Conservation (phyloP, 2,329 filamentous ascomycete genomes). For the Aspergillus chevalieri region DNA sequence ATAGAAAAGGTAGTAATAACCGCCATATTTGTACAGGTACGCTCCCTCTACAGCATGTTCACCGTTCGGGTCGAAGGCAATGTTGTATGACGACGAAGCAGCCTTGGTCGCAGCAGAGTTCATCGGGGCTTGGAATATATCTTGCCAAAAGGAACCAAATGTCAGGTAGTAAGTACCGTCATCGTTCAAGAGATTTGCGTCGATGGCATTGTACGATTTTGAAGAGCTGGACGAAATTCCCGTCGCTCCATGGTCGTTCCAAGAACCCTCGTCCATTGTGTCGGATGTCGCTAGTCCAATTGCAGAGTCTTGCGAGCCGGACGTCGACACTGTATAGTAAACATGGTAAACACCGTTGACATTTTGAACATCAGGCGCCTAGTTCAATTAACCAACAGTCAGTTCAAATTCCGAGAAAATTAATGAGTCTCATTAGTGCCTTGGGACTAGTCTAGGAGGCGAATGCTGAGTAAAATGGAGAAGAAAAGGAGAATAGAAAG, state of each 20-base stretch:
- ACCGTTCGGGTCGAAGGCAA: constrained; percentile 50
- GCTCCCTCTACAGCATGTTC: constrained; percentile 53
- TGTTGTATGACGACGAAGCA: constrained; percentile 36
- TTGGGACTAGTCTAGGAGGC: not conserved
- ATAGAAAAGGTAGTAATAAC: constrained; percentile 60
- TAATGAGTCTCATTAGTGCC: not conserved
- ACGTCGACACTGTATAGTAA: constrained; percentile 59
- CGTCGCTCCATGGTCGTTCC: constrained; percentile 31
- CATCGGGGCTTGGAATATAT: constrained; percentile 53
- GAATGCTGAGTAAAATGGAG: not conserved
- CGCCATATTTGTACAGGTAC: constrained; percentile 50
- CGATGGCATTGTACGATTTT: constrained; percentile 56
- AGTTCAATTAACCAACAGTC: not conserved
- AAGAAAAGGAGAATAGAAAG: not conserved
- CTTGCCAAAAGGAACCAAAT: constrained; percentile 66
- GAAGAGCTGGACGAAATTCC: constrained; percentile 31
- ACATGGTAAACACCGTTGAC: constrained; percentile 56
- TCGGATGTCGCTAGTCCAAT: constrained; percentile 54
- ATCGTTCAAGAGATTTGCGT: constrained; percentile 48
- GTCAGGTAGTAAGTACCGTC: constrained; percentile 44
- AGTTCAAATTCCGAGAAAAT: not conserved
- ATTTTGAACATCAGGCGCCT: constrained; percentile 60
- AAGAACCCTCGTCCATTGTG: constrained; percentile 33
- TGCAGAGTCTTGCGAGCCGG: constrained; percentile 55
- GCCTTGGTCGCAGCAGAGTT: constrained; percentile 18